A percentile compares a stretch with the other conserved stretches of the same genome.
phyloP scores from a whole-genome alignment of 805 yeast genomes.

The Metschnikowia baotianmanensis region DNA sequence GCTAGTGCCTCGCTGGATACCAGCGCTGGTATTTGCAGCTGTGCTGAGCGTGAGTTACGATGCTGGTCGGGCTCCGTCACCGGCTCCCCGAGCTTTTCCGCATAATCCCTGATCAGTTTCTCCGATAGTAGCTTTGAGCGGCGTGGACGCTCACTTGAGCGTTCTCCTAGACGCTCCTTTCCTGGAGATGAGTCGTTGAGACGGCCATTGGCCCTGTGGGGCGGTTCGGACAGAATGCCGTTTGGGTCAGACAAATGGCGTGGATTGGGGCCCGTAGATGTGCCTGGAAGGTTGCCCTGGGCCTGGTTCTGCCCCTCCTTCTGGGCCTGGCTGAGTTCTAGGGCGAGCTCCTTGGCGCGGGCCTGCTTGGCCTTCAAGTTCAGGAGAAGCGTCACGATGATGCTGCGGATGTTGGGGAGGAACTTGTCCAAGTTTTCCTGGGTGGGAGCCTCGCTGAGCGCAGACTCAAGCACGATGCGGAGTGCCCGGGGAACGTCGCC shows the following conservation, averaged over 20 bases:
- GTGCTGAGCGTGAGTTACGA: not conserved
- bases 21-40: not conserved
- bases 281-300: not conserved
- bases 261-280: not conserved
- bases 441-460: constrained; percentile 80
- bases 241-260: not conserved
- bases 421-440: constrained; percentile 77
- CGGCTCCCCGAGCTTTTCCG: not conserved
- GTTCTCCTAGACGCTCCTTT: not conserved
- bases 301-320: not conserved
- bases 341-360: constrained; percentile 41
- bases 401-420: constrained; percentile 80
- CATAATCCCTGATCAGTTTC: constrained; percentile 1
- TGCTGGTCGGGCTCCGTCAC: not conserved
- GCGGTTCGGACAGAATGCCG: not conserved
- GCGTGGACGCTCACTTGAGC: constrained; percentile 5
- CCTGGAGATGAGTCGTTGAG: not conserved
- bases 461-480: constrained; percentile 77
- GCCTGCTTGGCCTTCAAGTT: constrained; percentile 79
- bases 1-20: constrained; percentile 58
- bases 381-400: constrained; percentile 76
- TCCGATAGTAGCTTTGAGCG: constrained; percentile 8
- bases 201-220: not conserved
- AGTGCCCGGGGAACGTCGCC: constrained; percentile 88
- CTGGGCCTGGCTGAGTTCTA: constrained; percentile 18